phyloP scores from a whole-genome alignment of 192 early-diverging fungal species.

The Chytriomyces confervae region DNA sequence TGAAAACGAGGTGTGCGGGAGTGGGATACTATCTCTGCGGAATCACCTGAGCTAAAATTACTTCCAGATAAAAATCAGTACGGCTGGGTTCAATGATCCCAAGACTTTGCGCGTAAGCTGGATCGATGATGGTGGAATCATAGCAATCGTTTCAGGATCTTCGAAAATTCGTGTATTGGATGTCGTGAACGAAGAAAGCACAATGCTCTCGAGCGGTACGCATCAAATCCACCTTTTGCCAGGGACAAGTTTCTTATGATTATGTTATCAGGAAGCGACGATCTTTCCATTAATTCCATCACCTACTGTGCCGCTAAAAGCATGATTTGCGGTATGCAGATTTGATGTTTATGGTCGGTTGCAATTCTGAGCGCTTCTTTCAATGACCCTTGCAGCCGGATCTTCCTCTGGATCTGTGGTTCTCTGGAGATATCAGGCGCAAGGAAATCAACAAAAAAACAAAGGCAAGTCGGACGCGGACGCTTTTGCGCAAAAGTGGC shows the following conservation, averaged over 20 bases:
- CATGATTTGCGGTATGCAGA: constrained; percentile 20
- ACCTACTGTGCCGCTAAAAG: constrained; percentile 17
- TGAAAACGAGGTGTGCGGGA: constrained; percentile 40
- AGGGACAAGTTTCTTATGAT: neutral
- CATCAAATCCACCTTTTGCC: neutral
- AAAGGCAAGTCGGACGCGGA: constrained; percentile 14
- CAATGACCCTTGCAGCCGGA: constrained; percentile 4
- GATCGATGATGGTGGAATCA: constrained; percentile 42
- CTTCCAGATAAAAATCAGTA: constrained; percentile 50
- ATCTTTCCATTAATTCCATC: constrained; percentile 14
- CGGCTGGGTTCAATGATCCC: constrained; percentile 31
- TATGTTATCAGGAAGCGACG: constrained; percentile 13
- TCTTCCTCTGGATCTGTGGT: constrained; percentile 12
- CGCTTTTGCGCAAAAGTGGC: constrained; percentile 23
- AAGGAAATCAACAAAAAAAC: neutral
- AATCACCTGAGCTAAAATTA: neutral
- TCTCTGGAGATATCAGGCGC: constrained; percentile 22
- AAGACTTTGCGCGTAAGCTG: constrained; percentile 36
- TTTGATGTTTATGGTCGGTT: neutral
- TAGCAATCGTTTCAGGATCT: constrained; percentile 46
- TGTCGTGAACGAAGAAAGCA: constrained; percentile 55
- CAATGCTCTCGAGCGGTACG: constrained; percentile 29
- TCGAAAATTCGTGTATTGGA: constrained; percentile 50
- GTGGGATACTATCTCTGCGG: constrained; percentile 2
- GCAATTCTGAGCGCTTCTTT: neutral